phyloP scores from a whole-genome alignment of 441 rosid genomes.

The Bruguiera hainesii region DNA sequence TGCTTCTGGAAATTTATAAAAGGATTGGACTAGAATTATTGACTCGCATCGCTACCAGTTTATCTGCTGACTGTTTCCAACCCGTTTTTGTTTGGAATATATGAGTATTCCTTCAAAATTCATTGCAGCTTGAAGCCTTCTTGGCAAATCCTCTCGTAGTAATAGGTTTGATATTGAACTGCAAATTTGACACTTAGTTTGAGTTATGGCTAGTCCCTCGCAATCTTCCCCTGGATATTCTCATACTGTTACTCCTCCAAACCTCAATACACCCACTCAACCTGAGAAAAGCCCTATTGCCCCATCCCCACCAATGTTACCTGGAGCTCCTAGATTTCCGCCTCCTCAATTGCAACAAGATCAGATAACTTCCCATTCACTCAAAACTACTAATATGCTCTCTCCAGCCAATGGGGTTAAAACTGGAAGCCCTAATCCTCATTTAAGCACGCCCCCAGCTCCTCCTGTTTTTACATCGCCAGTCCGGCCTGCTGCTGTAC shows the following conservation, averaged over 20 bases:
- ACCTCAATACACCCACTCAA: slow-evolving; percentile 40
- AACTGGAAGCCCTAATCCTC: slow-evolving; percentile 65
- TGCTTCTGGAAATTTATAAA: not conserved
- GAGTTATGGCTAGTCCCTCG: slow-evolving; percentile 58
- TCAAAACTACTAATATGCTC: slow-evolving; percentile 41
- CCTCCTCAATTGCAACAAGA: slow-evolving; percentile 60
- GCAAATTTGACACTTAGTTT: slow-evolving; percentile 13
- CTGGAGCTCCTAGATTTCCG: slow-evolving; percentile 64
- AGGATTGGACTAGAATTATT: slow-evolving; percentile 7
- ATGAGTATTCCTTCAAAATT: slow-evolving; percentile 14
- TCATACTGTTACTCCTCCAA: slow-evolving; percentile 33
- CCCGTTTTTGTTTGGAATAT: slow-evolving; percentile 7
- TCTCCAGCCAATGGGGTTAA: slow-evolving; percentile 66
- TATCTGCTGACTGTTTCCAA: slow-evolving; percentile 1
- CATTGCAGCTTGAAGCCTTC: slow-evolving; percentile 4
- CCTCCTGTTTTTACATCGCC: slow-evolving; percentile 93
- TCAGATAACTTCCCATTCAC: slow-evolving; percentile 56
- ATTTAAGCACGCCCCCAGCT: slow-evolving; percentile 90
- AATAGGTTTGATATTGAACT: slow-evolving; percentile 14
- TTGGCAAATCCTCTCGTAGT: slow-evolving; percentile 3
- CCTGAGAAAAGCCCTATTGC: slow-evolving; percentile 42
- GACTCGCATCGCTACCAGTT: not conserved
- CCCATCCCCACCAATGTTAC: slow-evolving; percentile 41
- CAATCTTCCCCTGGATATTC: slow-evolving; percentile 50
- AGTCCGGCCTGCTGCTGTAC: slow-evolving; percentile 95